phyloP scores from a whole-genome alignment of 1,284 basidiomycete genomes.

The Wolfiporia cocos region DNA sequence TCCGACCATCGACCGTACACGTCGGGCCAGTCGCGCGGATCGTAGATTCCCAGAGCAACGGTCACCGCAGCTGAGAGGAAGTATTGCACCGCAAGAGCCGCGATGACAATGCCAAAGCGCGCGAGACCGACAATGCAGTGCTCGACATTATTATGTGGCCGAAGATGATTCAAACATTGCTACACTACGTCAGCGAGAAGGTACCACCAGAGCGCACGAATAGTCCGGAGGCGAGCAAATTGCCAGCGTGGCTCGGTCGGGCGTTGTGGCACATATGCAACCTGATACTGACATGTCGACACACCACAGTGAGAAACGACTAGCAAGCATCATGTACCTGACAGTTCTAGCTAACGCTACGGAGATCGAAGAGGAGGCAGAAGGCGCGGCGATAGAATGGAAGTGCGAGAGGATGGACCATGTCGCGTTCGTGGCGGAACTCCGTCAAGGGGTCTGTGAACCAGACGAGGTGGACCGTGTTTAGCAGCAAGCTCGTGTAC shows the following conservation, averaged over 20 bases:
- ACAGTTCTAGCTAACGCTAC: not conserved
- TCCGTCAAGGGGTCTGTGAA: not conserved
- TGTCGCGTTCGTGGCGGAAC: not conserved
- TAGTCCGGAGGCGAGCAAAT: not conserved
- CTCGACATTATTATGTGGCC: not conserved
- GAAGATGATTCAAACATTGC: not conserved
- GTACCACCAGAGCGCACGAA: not conserved
- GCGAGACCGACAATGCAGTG: constrained; percentile 9
- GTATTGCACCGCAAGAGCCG: not conserved
- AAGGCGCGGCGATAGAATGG: not conserved
- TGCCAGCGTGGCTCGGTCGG: not conserved
- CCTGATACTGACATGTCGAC: too few relatives aligned
- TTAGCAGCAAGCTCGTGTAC: not conserved
- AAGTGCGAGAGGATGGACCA: not conserved
- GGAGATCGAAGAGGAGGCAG: not conserved
- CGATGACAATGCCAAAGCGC: constrained; percentile 3
- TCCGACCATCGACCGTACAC: not conserved
- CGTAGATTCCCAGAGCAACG: not conserved
- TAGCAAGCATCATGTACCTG: too few relatives aligned
- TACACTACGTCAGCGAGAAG: not conserved
- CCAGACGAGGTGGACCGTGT: not conserved
- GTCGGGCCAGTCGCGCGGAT: not conserved
- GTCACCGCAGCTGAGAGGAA: not conserved
- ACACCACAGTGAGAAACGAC: too few relatives aligned
- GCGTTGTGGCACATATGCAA: not conserved